Evolutionary conservation across 2,329 filamentous ascomycete genomes (phyloP).

Genomic region (Penicillium olsonii): DNA sequence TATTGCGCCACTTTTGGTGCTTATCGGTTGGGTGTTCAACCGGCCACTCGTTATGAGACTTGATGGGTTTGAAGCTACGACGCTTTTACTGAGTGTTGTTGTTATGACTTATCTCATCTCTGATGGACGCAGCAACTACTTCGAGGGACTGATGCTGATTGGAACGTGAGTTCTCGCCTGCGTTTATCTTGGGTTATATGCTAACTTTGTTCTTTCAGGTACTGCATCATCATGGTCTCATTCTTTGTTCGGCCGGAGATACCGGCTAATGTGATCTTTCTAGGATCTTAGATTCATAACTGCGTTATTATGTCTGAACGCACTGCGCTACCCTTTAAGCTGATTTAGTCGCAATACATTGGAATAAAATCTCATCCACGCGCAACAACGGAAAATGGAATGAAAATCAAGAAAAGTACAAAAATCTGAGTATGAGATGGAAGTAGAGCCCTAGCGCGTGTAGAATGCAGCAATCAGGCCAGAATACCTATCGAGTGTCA

Average conservation of each 20-base stretch:
- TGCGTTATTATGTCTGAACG: neutral
- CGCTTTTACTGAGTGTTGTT: slow-evolving; percentile 19
- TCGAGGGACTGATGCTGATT: slow-evolving; percentile 22
- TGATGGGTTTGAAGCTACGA: slow-evolving; percentile 21
- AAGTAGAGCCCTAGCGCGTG: slow-evolving; percentile 3
- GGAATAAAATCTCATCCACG: too few species aligned
- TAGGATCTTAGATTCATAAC: neutral
- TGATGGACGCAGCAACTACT: slow-evolving; percentile 23
- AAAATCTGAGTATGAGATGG: too few species aligned
- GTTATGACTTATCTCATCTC: slow-evolving; percentile 24
- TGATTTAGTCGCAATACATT: neutral
- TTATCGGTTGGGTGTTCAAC: slow-evolving; percentile 14
- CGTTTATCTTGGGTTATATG: neutral
- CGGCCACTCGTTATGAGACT: slow-evolving; percentile 15
- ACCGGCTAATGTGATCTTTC: slow-evolving; percentile 2
- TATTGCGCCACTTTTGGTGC: slow-evolving; percentile 13
- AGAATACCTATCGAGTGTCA: slow-evolving; percentile 7
- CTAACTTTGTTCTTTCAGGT: slow-evolving; percentile 5
- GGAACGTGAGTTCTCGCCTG: slow-evolving; percentile 20
- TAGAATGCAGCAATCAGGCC: slow-evolving; percentile 15
- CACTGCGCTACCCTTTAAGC: neutral
- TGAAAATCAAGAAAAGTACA: too few species aligned
- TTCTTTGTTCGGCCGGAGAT: slow-evolving; percentile 17
- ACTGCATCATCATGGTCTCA: slow-evolving; percentile 15
- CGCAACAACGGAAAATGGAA: too few species aligned